Evolutionary conservation across 106 monocot genomes (phyloP).

Genomic region (Acanthochlamys bracteata): DNA sequence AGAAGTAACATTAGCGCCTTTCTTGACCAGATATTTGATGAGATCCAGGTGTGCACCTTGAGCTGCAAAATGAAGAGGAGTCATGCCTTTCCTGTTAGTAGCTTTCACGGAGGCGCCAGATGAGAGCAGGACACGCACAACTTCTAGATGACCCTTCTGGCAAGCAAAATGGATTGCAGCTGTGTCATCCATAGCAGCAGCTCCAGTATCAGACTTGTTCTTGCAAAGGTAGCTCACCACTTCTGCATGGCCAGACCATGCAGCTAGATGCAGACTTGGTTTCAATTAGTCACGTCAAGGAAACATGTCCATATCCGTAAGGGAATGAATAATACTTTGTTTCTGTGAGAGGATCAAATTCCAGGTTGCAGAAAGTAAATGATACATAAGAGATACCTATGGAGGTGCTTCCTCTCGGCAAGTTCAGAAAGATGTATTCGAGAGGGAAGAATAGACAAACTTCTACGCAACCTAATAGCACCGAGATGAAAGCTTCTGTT

Average conservation of each 20-base stretch:
- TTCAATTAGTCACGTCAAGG: slow-evolving; percentile 36
- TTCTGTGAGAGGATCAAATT: too few relatives aligned
- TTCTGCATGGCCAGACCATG: slow-evolving; percentile 86
- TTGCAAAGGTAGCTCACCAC: slow-evolving; percentile 73
- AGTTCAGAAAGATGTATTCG: too few relatives aligned
- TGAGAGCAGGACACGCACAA: slow-evolving; percentile 45
- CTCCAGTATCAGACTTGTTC: slow-evolving; percentile 75
- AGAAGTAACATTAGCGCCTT: slow-evolving; percentile 50
- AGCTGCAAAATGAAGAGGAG: slow-evolving; percentile 74
- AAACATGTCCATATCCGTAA: too few relatives aligned
- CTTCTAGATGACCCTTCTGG: slow-evolving; percentile 82
- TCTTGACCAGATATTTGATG: slow-evolving; percentile 60
- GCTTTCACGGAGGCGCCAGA: slow-evolving; percentile 68
- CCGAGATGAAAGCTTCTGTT: too few relatives aligned
- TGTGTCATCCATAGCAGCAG: slow-evolving; percentile 93
- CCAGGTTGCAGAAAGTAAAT: too few relatives aligned
- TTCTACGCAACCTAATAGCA: too few relatives aligned
- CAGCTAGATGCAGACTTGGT: slow-evolving; percentile 80
- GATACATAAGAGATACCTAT: too few relatives aligned
- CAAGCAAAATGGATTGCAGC: slow-evolving; percentile 87
- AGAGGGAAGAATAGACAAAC: too few relatives aligned
- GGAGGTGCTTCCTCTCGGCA: too few relatives aligned
- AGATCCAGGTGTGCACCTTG: slow-evolving; percentile 71
- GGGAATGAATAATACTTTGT: too few relatives aligned
- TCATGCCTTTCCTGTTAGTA: slow-evolving; percentile 73